Percentiles rank a stretch among this genome's conserved stretches.
These are phyloP conservation scores for Teratosphaeria zuluensis DNA, from an alignment of 2,329 filamentous ascomycete genomes.

Conservation along the genomic window DNA sequence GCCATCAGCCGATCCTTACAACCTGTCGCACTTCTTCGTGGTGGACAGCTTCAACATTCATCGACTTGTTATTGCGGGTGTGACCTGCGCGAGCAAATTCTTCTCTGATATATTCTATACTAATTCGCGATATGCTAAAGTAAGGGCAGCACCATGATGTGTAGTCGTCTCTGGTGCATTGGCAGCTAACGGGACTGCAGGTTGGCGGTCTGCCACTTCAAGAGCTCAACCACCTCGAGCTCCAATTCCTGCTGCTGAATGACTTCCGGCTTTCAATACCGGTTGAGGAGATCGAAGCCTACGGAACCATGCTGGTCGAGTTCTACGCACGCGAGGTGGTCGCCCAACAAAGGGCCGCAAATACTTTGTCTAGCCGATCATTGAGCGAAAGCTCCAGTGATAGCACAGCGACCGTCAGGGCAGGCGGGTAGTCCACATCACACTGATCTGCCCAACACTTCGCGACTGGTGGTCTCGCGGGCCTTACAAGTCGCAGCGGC, in stretches of 20 bases:
- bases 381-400: constrained; percentile 24
- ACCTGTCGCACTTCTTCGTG: constrained; percentile 68
- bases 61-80: constrained; percentile 87
- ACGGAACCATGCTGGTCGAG: constrained; percentile 96
- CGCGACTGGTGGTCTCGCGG: not conserved
- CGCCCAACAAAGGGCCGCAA: constrained; percentile 47
- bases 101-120: constrained; percentile 99
- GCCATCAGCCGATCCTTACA: constrained; percentile 37
- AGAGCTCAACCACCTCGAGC: constrained; percentile 89
- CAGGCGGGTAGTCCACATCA: constrained; percentile 3
- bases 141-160: constrained; percentile 34
- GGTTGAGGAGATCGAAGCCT: constrained; percentile 91
- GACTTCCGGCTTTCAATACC: constrained; percentile 90
- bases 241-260: constrained; percentile 91
- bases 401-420: constrained; percentile 21
- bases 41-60: constrained; percentile 99
- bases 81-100: constrained; percentile 98
- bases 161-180: not conserved
- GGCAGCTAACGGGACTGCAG: constrained; percentile 38
- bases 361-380: constrained; percentile 18
- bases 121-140: constrained; percentile 98
- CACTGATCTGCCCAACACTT: not conserved
- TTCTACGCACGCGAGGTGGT: constrained; percentile 93
- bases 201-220: constrained; percentile 86
- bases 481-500: not conserved